Evolutionary conservation across 1,139 yeast species (phyloP), one percentile per base, ranked within the genome.

Genomic region (Casaregolazyma lundiana): DNA sequence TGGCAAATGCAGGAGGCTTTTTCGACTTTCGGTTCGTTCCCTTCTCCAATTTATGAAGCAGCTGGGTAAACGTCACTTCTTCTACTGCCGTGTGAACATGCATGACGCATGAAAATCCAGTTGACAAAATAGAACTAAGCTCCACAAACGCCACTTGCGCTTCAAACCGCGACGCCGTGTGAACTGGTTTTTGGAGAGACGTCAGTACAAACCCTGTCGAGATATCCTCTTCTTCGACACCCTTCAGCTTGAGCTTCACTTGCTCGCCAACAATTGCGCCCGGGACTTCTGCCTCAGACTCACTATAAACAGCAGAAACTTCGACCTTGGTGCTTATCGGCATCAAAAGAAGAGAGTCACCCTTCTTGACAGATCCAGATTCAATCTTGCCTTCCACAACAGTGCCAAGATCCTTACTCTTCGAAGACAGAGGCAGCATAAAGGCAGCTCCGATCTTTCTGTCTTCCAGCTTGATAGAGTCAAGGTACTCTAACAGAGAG

Each of bases 71-170:
- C 38, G 77, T 77, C 47, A 92, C 96, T 70, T 92, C 98, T 70
- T 92, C 97, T 62, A 92, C 88, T 47, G 98, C 97, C 43, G 98
- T 88, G 73, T 94, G 98, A 62, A 92, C 84, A 65, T 92, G 98
- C 97, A 92, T 90, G 50, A 92, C 97, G 78, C 98, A 92, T 9
- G 96, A 81, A 73, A 83, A 92, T 52, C 99, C 99, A 46, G 94
- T 82, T 8, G 98, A 87, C 64, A 92, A 76, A 63, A 92, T 90
- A 16, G 96, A 85, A 71, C 85, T 88, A 66, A 92, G 80, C 70
- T 92, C 99, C 51, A 94, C 96, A 70, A 92, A 87, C 50, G 97
- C 97, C 56, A 92, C 80, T 70, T 92, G 97, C 4, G 98, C 98
- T 69, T 89, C 96, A 64, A 92, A 92, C 59, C 76, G 78, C 35